Conservation (phyloP, 805 yeast species). For the Cyberlindnera maclurae region DNA sequence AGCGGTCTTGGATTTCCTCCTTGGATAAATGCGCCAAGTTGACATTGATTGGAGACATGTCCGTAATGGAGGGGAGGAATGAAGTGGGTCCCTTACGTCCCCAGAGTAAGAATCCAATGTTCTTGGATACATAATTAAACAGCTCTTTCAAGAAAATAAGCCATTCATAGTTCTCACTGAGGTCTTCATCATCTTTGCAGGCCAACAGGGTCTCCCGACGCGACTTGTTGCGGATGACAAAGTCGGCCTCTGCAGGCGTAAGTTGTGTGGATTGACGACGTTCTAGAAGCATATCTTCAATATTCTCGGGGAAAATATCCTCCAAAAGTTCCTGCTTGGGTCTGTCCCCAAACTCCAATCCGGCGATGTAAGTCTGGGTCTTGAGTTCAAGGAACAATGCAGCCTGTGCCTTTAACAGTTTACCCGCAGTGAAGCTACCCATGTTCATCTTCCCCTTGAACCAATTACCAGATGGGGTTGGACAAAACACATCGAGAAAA, state of each 20-base stretch:
- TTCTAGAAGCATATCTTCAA: slow-evolving; percentile 36
- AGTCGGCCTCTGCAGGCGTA: slow-evolving; percentile 75
- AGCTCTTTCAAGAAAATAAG: slow-evolving; percentile 71
- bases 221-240: slow-evolving; percentile 63
- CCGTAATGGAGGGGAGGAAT: slow-evolving; percentile 10
- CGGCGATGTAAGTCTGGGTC: slow-evolving; percentile 92
- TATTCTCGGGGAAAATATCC: slow-evolving; percentile 63
- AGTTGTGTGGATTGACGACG: slow-evolving; percentile 33
- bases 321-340: slow-evolving; percentile 61
- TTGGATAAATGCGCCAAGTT: slow-evolving; percentile 11
- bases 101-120: slow-evolving; percentile 66
- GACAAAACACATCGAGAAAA: slow-evolving; percentile 83
- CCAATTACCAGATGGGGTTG: slow-evolving; percentile 37
- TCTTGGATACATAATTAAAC: slow-evolving; percentile 69
- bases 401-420: slow-evolving; percentile 74
- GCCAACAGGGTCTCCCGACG: slow-evolving; percentile 57
- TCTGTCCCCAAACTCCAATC: slow-evolving; percentile 57
- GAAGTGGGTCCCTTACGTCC: slow-evolving; percentile 42
- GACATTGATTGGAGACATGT: slow-evolving; percentile 2
- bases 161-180: slow-evolving; percentile 81
- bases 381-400: slow-evolving; percentile 77
- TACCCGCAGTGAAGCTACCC: slow-evolving; percentile 30
- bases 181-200: slow-evolving; percentile 38
- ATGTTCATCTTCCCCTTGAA: slow-evolving; percentile 5
- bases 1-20: slow-evolving; percentile 17